phyloP scores from a whole-genome alignment of 495 filamentous ascomycete genomes.

The Aspergillus baeticus region DNA sequence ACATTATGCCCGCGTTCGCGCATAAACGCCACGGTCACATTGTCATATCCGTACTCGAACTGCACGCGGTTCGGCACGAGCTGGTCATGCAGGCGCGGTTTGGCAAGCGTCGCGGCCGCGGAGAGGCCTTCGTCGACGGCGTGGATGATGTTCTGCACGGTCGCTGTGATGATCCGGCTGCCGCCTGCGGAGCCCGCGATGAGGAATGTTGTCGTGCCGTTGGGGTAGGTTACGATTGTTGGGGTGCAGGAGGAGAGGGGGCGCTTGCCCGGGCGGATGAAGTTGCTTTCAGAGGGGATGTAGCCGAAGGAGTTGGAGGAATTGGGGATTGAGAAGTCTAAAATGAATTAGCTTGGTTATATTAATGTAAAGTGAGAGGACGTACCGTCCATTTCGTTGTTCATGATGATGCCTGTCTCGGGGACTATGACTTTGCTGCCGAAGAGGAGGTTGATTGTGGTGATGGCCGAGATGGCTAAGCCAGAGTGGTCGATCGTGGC shows the following conservation, averaged over 20 bases:
- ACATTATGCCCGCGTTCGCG: constrained; percentile 66
- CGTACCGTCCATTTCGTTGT: constrained; percentile 88
- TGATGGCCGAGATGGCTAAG: constrained; percentile 70
- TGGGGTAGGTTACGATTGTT: constrained; percentile 66
- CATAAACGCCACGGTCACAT: constrained; percentile 65
- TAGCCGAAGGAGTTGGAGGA: constrained; percentile 78
- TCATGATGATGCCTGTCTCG: constrained; percentile 83
- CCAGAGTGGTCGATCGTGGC: constrained; percentile 67
- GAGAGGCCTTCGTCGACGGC: constrained; percentile 64
- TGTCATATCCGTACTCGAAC: constrained; percentile 73
- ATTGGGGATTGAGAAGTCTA: constrained; percentile 74
- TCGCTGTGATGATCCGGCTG: constrained; percentile 83
- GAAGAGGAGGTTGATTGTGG: constrained; percentile 84
- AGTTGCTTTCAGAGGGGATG: constrained; percentile 76
- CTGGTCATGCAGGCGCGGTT: constrained; percentile 80
- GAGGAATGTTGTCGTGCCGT: constrained; percentile 62
- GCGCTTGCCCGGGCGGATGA: constrained; percentile 74
- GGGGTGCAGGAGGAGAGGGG: constrained; percentile 79
- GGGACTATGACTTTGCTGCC: constrained; percentile 76
- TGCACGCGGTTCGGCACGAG: constrained; percentile 64
- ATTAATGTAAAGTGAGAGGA: constrained; percentile 10
- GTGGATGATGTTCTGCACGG: constrained; percentile 72
- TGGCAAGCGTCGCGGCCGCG: constrained; percentile 58
- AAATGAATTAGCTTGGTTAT: too few species aligned
- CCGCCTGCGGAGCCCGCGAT: constrained; percentile 79